A percentile compares a stretch with the other conserved stretches of the same genome.
These are phyloP conservation scores for Lentinus tigrinus DNA, from an alignment of 768 basidiomycete species.

Conservation along the genomic window DNA sequence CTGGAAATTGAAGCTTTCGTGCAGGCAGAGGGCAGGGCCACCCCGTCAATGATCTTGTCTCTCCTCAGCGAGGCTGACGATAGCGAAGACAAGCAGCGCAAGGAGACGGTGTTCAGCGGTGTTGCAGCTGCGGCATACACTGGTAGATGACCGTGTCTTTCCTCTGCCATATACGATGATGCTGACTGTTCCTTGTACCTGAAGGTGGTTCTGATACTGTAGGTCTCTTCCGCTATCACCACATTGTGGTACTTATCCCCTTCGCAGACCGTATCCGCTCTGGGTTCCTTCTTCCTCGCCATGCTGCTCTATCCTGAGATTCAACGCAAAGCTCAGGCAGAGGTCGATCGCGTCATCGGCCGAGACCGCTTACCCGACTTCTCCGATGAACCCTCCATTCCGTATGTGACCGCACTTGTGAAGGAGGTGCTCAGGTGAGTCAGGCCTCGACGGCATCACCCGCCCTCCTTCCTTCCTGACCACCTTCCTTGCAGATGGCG, in stretches of 20 bases:
- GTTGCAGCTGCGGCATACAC: slow-evolving; percentile 21
- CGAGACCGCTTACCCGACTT: slow-evolving; percentile 30
- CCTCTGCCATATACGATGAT: too few species aligned
- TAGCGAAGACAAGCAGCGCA: slow-evolving; percentile 11
- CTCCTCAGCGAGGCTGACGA: slow-evolving; percentile 12
- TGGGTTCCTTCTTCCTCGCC: slow-evolving; percentile 31
- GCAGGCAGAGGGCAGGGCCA: slow-evolving; percentile 17
- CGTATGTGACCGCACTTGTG: slow-evolving; percentile 34
- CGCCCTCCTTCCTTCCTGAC: background rate
- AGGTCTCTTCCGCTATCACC: background rate
- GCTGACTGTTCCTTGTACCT: background rate
- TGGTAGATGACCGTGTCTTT: slow-evolving; percentile 8
- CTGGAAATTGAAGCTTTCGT: background rate
- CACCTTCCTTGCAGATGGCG: slow-evolving; percentile 12
- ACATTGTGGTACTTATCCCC: background rate
- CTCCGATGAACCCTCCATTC: slow-evolving; percentile 25
- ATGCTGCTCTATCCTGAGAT: slow-evolving; percentile 33
- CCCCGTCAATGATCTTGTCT: slow-evolving; percentile 17
- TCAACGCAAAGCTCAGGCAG: slow-evolving; percentile 34
- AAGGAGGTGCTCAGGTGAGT: slow-evolving; percentile 30
- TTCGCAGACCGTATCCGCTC: slow-evolving; percentile 18
- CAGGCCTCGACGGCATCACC: background rate
- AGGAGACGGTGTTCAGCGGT: slow-evolving; percentile 18
- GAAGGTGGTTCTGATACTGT: slow-evolving; percentile 24
- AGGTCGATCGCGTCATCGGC: slow-evolving; percentile 39